A percentile compares a stretch with the other conserved stretches of the same genome.
phyloP scores from a whole-genome alignment of 2,329 filamentous ascomycete genomes.

The Sporothrix curviconia region DNA sequence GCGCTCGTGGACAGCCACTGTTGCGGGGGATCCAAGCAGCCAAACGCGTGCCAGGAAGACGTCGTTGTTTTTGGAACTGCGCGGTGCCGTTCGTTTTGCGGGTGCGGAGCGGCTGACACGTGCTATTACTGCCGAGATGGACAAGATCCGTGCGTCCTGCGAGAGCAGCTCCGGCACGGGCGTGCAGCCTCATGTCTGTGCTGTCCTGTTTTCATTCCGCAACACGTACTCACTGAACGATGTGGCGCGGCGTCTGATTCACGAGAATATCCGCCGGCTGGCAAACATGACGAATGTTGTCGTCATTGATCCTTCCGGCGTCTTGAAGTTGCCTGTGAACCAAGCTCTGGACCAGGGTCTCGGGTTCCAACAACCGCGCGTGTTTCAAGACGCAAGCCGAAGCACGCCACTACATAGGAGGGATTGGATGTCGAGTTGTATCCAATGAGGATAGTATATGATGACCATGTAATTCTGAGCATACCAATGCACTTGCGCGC shows the following conservation, averaged over 20 bases:
- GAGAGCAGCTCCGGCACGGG: neutral
- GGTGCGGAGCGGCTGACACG: slow-evolving; percentile 2
- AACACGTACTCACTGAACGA: slow-evolving; percentile 2
- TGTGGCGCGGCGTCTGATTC: neutral
- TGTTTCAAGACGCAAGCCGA: neutral
- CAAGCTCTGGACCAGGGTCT: neutral
- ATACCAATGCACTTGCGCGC: too few relatives aligned
- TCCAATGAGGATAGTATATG: neutral
- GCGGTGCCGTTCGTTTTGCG: slow-evolving; percentile 2
- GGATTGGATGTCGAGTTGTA: neutral
- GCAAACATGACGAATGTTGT: neutral
- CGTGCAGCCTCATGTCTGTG: neutral
- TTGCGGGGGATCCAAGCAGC: neutral
- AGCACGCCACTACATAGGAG: neutral
- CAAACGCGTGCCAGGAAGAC: neutral
- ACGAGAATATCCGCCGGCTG: neutral
- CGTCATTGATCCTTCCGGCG: neutral
- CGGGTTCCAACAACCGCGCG: neutral
- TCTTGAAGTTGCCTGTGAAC: neutral
- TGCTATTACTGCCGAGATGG: neutral
- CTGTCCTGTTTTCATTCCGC: slow-evolving; percentile 1
- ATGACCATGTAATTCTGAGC: too few relatives aligned
- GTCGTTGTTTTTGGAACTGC: slow-evolving; percentile 2
- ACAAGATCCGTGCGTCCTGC: neutral
- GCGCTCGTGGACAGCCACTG: neutral